phyloP scores from a whole-genome alignment of 768 basidiomycete genomes.

The Kwoniella dendrophila region DNA sequence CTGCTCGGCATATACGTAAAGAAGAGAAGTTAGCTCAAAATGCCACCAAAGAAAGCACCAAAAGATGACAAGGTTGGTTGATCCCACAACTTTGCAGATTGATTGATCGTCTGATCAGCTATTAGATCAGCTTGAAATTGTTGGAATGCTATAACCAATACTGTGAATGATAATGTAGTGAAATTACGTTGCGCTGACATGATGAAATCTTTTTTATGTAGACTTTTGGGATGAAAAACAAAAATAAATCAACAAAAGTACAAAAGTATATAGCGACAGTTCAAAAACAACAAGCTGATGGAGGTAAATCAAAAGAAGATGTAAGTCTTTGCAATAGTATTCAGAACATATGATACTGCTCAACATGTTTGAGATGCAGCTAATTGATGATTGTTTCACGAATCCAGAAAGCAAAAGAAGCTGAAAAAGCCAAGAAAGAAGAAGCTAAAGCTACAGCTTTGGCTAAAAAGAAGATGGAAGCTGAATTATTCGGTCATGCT shows the following conservation, averaged over 20 bases:
- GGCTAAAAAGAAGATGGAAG: constrained; percentile 66
- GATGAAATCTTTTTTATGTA: constrained; percentile 18
- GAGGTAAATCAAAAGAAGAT: constrained; percentile 77
- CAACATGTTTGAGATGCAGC: no score
- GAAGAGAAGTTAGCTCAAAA: constrained; percentile 21
- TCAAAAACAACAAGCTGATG: constrained; percentile 70
- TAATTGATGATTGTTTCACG: no score
- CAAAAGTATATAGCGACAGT: constrained; percentile 80
- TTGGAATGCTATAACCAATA: no score
- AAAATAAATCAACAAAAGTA: constrained; percentile 80
- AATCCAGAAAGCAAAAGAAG: constrained; percentile 68
- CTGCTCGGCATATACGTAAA: constrained; percentile 14
- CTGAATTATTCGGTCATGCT: constrained; percentile 68
- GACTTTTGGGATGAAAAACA: constrained; percentile 60
- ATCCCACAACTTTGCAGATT: neutral
- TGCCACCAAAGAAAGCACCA: constrained; percentile 46
- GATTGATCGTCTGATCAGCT: neutral
- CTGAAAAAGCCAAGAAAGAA: constrained; percentile 63
- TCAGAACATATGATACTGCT: neutral
- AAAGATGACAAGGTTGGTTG: constrained; percentile 50
- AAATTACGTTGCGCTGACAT: neutral
- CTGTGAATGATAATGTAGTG: neutral
- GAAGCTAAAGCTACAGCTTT: constrained; percentile 48
- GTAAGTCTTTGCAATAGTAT: constrained; percentile 27
- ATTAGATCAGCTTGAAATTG: neutral